phyloP scores from a whole-genome alignment of 768 basidiomycete species.

The Lactarius akahatsu region DNA sequence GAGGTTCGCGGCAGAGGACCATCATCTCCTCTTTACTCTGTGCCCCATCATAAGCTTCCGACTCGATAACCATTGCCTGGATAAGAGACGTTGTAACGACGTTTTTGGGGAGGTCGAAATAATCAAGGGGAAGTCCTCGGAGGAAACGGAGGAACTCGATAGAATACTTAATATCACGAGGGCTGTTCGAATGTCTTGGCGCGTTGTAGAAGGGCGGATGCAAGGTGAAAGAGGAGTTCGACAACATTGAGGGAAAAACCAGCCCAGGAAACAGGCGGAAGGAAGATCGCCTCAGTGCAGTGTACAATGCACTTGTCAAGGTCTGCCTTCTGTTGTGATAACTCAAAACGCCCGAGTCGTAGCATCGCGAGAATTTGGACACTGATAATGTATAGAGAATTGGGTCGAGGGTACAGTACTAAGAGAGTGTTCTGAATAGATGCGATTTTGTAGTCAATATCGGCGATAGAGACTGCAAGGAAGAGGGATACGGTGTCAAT shows the following conservation, averaged over 20 bases:
- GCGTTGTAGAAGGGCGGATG: too few relatives aligned
- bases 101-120: not conserved
- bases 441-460: not conserved
- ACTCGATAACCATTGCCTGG: not conserved
- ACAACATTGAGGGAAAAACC: not conserved
- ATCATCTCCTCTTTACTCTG: not conserved
- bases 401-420: not conserved
- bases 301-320: not conserved
- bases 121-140: not conserved
- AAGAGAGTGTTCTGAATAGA: not conserved
- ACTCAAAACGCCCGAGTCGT: not conserved
- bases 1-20: constrained; percentile 6
- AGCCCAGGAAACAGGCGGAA: not conserved
- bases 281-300: not conserved
- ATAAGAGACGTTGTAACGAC: not conserved
- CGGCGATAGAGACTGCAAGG: not conserved
- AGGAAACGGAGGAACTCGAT: too few relatives aligned
- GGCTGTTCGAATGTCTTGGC: too few relatives aligned
- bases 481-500: not conserved
- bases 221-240: too few relatives aligned
- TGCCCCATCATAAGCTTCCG: not conserved
- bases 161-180: too few relatives aligned
- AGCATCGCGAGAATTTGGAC: not conserved
- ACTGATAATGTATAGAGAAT: not conserved
- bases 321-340: not conserved